Percentiles rank a stretch among this genome's conserved stretches.
These are phyloP conservation scores for Claviceps maximensis DNA, from an alignment of 2,329 filamentous ascomycete species.

Conservation along the genomic window DNA sequence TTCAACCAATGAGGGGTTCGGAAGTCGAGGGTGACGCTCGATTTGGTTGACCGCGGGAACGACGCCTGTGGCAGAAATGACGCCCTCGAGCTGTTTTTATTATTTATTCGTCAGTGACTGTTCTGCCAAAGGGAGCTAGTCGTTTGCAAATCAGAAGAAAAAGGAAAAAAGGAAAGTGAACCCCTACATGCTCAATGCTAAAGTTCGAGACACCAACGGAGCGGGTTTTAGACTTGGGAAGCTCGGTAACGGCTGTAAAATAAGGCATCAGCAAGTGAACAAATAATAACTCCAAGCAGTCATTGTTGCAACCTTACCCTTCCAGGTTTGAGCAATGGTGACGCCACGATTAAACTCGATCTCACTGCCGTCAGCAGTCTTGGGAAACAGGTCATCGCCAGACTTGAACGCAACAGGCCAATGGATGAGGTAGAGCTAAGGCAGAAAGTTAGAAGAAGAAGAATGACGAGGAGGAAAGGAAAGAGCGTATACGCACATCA, in stretches of 20 bases:
- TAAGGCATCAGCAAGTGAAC: background rate
- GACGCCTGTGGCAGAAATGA: slow-evolving; percentile 45
- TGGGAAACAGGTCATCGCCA: slow-evolving; percentile 32
- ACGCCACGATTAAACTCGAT: slow-evolving; percentile 30
- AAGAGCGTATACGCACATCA: slow-evolving; percentile 29
- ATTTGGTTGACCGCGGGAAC: slow-evolving; percentile 53
- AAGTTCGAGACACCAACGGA: slow-evolving; percentile 67
- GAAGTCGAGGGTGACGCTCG: slow-evolving; percentile 54
- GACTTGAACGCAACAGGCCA: slow-evolving; percentile 40
- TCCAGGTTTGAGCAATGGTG: slow-evolving; percentile 31
- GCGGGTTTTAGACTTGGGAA: slow-evolving; percentile 46
- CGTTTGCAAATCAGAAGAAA: background rate
- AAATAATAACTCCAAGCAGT: background rate
- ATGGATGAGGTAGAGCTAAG: slow-evolving; percentile 46
- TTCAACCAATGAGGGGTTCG: slow-evolving; percentile 39
- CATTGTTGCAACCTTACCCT: slow-evolving; percentile 16
- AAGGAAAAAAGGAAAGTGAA: background rate
- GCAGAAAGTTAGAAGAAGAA: background rate
- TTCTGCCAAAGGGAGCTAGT: background rate
- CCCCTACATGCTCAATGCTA: slow-evolving; percentile 36
- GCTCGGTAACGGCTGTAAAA: slow-evolving; percentile 35
- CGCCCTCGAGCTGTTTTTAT: slow-evolving; percentile 29
- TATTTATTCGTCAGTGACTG: background rate
- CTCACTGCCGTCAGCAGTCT: slow-evolving; percentile 19
- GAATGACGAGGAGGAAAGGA: no score